Base-by-base conservation (phyloP, 1,284 basidiomycete species). In the Papiliotrema laurentii region DNA sequence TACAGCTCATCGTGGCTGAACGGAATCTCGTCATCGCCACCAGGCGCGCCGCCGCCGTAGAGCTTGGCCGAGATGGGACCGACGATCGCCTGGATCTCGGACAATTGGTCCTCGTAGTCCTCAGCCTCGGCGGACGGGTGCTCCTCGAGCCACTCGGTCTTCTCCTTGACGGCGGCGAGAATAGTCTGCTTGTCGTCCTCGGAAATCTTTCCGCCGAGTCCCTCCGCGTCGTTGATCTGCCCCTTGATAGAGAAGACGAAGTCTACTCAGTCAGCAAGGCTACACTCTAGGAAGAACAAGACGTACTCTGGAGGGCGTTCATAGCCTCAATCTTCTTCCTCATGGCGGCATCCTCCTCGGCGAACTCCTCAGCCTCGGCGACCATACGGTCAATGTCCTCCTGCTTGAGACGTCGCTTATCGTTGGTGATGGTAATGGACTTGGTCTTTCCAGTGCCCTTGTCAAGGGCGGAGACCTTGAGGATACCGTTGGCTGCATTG, bases 311-410 rank as follows among this genome's bases (percentile, higher is more conserved):
- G 26, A 91, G 79, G 36, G 78, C 76, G 79, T 91, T 91, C 54
- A 88, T 80, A 16, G 88, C 80, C 73, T 94, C 91, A 59, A 93
- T 89, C 62, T 84, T 84, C 79, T 90, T 90, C 69, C 86, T 83
- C 75, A 89, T 81, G 24, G 83, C 82, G 64, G 90, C 89, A 63
- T 94, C 89, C 75, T 87, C 85, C 21, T 84, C 79, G 25, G 85
- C 88, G 61, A 69, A 93, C 65, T 91, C 84, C 78, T 93, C 89
- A n/a, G 89, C 89, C 66, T 93, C 90, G 48, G 77, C 80, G 55
- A 93, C 86, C 89, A 92, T 93, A 54, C 88, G 86, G 66, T 91
- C 87, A 64, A 91, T 91, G 61, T 91, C 90, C 63, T 91, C 89
- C 51, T 85, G 81, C 27, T 80, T 82, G 35, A 93, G 81, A 75